Base-by-base conservation (phyloP, 2,329 filamentous ascomycete species). In the Paradendryphiella salina region DNA sequence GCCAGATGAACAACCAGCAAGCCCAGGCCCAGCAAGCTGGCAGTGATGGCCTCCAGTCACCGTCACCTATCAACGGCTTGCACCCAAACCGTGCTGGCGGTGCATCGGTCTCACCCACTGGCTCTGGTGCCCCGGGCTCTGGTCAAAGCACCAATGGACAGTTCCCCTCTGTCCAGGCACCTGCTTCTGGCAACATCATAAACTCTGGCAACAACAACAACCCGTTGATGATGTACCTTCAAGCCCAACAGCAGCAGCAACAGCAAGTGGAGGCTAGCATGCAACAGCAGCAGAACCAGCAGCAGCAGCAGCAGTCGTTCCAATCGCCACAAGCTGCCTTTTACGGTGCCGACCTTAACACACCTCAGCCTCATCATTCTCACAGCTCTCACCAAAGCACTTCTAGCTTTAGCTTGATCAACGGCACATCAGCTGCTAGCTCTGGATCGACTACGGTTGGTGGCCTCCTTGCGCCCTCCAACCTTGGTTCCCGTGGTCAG, bases 191-290 rank as follows among this genome's bases (percentile, higher is more conserved):
- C 1, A 83, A 85, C 15, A 83, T 96, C 51, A 84, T 96, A 73
- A 94, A 92, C 72, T 85, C 84, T 43, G 87, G 85, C 46, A 80
- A 80, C 66, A 93, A 80, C 66, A 93, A 85, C 78, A 96, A 96
- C 73, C 93, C 93, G 0, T 75, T 97, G 72, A 96, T 92, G 18
- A 85, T 96, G 84, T 97, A 96, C 71, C 82, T 96, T 52, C 93
- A 86, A 74, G 90, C 95, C 68, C 71, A 74, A 50, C 74, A 77
- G 49, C 73, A 72, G 46, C 55, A 57, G 23, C 70, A 76, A 37
- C 73, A 78, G 50, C 75, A 78, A 33, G 71, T 69, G 6, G 71
- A 74, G 34, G 72, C 67, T 14, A 73, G 64, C 40, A 52, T 65
- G 33, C 67, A 71, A 36, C 69, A 70, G 9, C 62, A 69, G 26